Evolutionary conservation across 1,284 basidiomycete species (phyloP).

Genomic region (Fomitopsis palustris): DNA sequence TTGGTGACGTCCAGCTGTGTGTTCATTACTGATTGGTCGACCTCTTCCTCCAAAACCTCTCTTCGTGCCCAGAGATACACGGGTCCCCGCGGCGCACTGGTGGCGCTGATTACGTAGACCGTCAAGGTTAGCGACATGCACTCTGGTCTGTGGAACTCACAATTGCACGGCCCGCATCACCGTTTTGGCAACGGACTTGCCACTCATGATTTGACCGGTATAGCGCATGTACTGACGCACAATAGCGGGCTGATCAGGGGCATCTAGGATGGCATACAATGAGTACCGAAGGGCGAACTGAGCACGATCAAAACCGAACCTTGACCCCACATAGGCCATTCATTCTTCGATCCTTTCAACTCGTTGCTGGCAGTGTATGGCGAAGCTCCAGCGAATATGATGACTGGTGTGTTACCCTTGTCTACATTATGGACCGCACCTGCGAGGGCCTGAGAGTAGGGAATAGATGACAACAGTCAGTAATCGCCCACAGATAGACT

Average conservation of each 20-base stretch:
- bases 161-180: conserved; percentile 61
- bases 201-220: conserved; percentile 54
- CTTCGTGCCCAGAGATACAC: conserved; percentile 73
- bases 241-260: conserved; percentile 65
- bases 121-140: neutral
- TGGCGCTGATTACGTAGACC: conserved; percentile 39
- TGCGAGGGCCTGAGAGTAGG: conserved; percentile 47
- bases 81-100: conserved; percentile 64
- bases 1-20: conserved; percentile 30
- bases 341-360: conserved; percentile 60
- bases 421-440: conserved; percentile 73
- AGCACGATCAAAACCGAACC: conserved; percentile 33
- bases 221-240: conserved; percentile 72
- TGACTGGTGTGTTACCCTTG: conserved; percentile 53
- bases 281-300: neutral
- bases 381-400: conserved; percentile 70
- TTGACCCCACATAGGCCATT: conserved; percentile 73
- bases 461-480: neutral
- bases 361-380: conserved; percentile 55
- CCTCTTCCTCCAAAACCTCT: conserved; percentile 65
- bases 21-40: conserved; percentile 36
- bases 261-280: conserved; percentile 36
- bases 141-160: conserved; percentile 27
- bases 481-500: neutral
- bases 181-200: conserved; percentile 44